Percentiles rank a stretch among this genome's conserved stretches.
Conservation (phyloP, 495 filamentous ascomycete genomes). For the Penicillium goetzii region DNA sequence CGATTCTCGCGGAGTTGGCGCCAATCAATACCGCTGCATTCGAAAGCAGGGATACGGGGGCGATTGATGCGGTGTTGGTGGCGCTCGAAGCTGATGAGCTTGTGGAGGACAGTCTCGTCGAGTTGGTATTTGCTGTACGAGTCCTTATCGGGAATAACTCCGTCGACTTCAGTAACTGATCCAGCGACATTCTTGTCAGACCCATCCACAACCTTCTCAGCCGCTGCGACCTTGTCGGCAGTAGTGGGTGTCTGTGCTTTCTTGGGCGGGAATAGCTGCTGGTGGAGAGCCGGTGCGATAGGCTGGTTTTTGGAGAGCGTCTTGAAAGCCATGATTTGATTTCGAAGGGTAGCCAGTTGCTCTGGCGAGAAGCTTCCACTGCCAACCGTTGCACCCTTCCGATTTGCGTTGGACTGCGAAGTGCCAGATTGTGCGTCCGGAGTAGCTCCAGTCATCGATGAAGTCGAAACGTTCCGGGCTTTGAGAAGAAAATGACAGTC, state of each 20-base stretch:
- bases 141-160: slow-evolving; percentile 37
- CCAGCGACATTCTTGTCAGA: slow-evolving; percentile 42
- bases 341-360: slow-evolving; percentile 70
- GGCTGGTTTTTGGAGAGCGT: slow-evolving; percentile 77
- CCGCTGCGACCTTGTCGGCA: slow-evolving; percentile 58
- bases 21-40: slow-evolving; percentile 79
- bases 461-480: slow-evolving; percentile 50
- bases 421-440: slow-evolving; percentile 31
- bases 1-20: slow-evolving; percentile 81
- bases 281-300: slow-evolving; percentile 72
- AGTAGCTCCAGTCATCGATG: slow-evolving; percentile 45
- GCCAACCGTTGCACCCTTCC: slow-evolving; percentile 42
- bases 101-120: slow-evolving; percentile 61
- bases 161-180: slow-evolving; percentile 41
- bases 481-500: not conserved
- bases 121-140: slow-evolving; percentile 67
- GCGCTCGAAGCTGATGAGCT: slow-evolving; percentile 74
- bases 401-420: slow-evolving; percentile 37
- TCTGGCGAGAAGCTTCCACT: slow-evolving; percentile 65
- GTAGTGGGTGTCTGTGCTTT: slow-evolving; percentile 63
- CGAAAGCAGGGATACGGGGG: slow-evolving; percentile 78
- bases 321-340: slow-evolving; percentile 84
- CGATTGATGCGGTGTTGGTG: slow-evolving; percentile 73
- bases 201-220: slow-evolving; percentile 57
- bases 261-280: slow-evolving; percentile 73